Evolutionary conservation across 1,284 basidiomycete species (phyloP), one percentile per base, ranked within the genome.

Genomic region (Fistulinella cinereoalba): DNA sequence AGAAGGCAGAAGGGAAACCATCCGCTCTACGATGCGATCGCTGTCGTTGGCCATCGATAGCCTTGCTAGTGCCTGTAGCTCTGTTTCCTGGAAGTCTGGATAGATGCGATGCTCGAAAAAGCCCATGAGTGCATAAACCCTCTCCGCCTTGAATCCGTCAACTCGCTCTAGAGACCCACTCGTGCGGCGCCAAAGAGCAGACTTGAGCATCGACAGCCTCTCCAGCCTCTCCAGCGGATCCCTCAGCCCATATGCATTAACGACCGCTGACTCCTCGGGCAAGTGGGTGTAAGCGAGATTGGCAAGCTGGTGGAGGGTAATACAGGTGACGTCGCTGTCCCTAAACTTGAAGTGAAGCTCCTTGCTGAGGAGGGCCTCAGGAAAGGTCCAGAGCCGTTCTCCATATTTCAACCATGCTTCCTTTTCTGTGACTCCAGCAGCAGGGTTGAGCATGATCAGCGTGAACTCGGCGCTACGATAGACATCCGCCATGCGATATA

Each of bases 401-500:
- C 59, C 61, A 10, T 61, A 61, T 15, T 9, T 6, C 13, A 36
- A 13, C 61, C 60, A 61, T 33, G 46, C 43, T 1, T 27, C 18
- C n/a, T 51, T 33, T 7, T 54, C 28, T 6, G 38, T 42, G 19
- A 42, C 37, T 1, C 1, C 24, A 3, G 12, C 10, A 11, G 37
- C 16, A 4, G 56, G 47, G 19, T 0, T 28, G 25, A 62, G 43
- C 37, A 64, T 41, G 37, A 64, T 61, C 6, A 66, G 55, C 1
- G 57, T 66, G 43, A 64, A 62, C 22, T 58, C 38, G 9, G 60
- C 60, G 0, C 49, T 27, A 18, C 50, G 52, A n/a, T 62, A 61
- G n/a, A 65, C 49, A 15, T 61, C 59, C 1, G 59, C 55, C 60
- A 64, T 64, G 23, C 57, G 55, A 50, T 60, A 61, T 4, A 66